Conservation (phyloP, 306 rosid species). For the Gastrolobium bilobum region DNA sequence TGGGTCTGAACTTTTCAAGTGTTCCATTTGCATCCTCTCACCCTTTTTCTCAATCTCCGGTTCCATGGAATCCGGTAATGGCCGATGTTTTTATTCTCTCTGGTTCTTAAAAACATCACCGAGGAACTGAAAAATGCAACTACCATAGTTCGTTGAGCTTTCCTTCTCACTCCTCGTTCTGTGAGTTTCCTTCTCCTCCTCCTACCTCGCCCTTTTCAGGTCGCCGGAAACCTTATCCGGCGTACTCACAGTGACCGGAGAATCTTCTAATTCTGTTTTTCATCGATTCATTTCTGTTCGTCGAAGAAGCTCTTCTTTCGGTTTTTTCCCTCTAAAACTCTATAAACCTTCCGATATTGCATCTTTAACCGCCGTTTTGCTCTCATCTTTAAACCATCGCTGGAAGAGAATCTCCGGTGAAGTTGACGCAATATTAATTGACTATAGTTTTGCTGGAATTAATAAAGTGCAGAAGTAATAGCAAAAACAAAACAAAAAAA, state of each 20-base stretch:
- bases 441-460: constrained; percentile 23
- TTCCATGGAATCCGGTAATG: constrained; percentile 50
- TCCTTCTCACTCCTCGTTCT: constrained; percentile 34
- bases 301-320: constrained; percentile 18
- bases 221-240: constrained; percentile 55
- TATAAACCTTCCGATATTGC: constrained; percentile 29
- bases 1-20: constrained; percentile 53
- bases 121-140: constrained; percentile 49
- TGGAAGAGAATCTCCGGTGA: constrained; percentile 45
- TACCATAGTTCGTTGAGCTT: constrained; percentile 13
- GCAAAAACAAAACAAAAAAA: not conserved
- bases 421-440: constrained; percentile 37
- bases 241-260: not conserved
- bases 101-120: constrained; percentile 46
- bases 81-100: constrained; percentile 40
- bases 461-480: not conserved
- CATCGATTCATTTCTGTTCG: constrained; percentile 4
- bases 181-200: constrained; percentile 37
- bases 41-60: constrained; percentile 46
- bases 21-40: constrained; percentile 65
- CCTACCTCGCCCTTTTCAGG: not conserved
- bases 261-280: constrained; percentile 21
- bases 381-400: constrained; percentile 40
- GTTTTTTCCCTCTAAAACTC: constrained; percentile 1
- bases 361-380: constrained; percentile 49